phyloP scores from a whole-genome alignment of 345 rosid genomes.

The Pistacia atlantica region DNA sequence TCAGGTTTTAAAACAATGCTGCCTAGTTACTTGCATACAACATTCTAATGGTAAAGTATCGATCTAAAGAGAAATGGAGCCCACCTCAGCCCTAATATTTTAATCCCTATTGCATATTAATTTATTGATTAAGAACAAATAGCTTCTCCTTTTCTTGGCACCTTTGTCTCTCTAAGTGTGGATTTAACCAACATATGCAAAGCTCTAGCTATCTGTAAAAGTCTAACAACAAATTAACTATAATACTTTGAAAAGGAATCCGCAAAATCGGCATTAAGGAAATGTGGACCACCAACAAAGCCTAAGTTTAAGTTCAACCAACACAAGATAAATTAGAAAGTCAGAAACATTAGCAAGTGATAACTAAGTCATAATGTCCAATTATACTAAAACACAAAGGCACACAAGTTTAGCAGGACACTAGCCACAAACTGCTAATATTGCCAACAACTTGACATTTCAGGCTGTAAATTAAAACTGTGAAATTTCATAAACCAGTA shows the following conservation, averaged over 20 bases:
- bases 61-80: constrained; percentile 19
- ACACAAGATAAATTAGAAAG: background rate
- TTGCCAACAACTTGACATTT: too few species aligned
- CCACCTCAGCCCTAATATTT: constrained; percentile 20
- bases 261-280: constrained; percentile 40
- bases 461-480: too few species aligned
- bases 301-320: constrained; percentile 9
- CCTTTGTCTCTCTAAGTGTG: constrained; percentile 17
- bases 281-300: constrained; percentile 50
- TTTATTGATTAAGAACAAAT: constrained; percentile 21
- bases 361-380: background rate
- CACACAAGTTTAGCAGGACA: background rate
- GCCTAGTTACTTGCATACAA: constrained; percentile 29
- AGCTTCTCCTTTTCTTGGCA: background rate
- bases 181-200: constrained; percentile 20
- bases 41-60: constrained; percentile 40
- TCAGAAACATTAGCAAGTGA: background rate
- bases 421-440: background rate
- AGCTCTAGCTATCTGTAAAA: constrained; percentile 25
- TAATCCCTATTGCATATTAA: background rate
- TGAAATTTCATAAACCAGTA: too few species aligned
- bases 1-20: too few species aligned
- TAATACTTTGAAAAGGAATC: constrained; percentile 45
- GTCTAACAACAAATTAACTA: constrained; percentile 33
- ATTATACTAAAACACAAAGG: background rate